A percentile compares a stretch with the other conserved stretches of the same genome.
phyloP scores from a whole-genome alignment of 1,284 basidiomycete species.

The Marasmius oreades region DNA sequence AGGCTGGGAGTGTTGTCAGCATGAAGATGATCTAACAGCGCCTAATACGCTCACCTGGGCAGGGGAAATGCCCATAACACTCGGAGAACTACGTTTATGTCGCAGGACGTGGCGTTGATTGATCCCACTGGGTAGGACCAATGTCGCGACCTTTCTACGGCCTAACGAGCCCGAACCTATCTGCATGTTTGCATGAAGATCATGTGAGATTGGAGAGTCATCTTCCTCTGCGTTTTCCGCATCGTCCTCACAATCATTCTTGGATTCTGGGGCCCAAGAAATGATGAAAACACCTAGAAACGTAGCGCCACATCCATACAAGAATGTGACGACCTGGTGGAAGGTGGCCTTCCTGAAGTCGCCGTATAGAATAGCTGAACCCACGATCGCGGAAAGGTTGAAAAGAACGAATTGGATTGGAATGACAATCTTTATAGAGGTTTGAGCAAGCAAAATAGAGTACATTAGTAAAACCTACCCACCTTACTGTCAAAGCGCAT shows the following conservation, averaged over 20 bases:
- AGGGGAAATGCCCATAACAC: slow-evolving; percentile 67
- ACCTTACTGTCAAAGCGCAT: slow-evolving; percentile 89
- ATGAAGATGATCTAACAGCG: not conserved
- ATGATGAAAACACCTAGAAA: slow-evolving; percentile 86
- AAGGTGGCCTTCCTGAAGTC: slow-evolving; percentile 84
- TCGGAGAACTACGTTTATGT: slow-evolving; percentile 51
- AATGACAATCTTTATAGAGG: slow-evolving; percentile 67
- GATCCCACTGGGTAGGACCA: slow-evolving; percentile 42
- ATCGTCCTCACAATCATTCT: slow-evolving; percentile 24
- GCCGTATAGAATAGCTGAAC: slow-evolving; percentile 90
- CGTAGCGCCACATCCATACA: slow-evolving; percentile 80
- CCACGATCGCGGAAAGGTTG: slow-evolving; percentile 84
- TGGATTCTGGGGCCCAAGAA: slow-evolving; percentile 44
- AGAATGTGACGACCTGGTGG: slow-evolving; percentile 82
- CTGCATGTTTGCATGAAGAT: slow-evolving; percentile 22
- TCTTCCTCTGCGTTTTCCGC: slow-evolving; percentile 18
- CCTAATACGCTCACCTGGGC: slow-evolving; percentile 49
- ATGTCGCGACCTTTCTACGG: slow-evolving; percentile 36
- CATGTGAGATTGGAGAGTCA: slow-evolving; percentile 15
- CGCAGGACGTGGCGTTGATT: slow-evolving; percentile 43
- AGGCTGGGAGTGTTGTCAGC: slow-evolving; percentile 34
- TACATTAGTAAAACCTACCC: slow-evolving; percentile 12
- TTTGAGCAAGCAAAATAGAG: not conserved
- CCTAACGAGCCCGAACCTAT: slow-evolving; percentile 27
- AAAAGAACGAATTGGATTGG: slow-evolving; percentile 94